Conservation (phyloP, 257 asterid species). For the Fraxinus anomala region DNA sequence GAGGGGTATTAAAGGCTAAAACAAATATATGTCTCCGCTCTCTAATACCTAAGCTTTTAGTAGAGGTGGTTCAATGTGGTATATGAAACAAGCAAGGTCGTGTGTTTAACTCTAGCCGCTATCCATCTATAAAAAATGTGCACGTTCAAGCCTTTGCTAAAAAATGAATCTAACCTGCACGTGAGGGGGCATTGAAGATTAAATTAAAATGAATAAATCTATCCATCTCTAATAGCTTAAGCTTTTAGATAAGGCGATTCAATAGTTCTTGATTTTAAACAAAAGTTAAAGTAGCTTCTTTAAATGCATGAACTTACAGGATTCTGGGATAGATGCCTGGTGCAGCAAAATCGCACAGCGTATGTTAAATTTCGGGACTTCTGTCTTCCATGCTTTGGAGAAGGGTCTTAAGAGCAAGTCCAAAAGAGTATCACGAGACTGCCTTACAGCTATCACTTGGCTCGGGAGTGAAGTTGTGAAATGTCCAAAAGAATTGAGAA, state of each 20-base stretch:
- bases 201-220: not conserved
- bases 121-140: not conserved
- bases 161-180: not conserved
- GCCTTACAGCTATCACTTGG: slow-evolving; percentile 73
- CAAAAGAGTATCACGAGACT: slow-evolving; percentile 68
- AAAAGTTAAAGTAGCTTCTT: slow-evolving; percentile 14
- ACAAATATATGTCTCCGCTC: not conserved
- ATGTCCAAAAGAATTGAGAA: slow-evolving; percentile 64
- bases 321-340: slow-evolving; percentile 71
- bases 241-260: not conserved
- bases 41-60: not conserved
- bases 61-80: not conserved
- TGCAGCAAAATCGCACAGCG: slow-evolving; percentile 63
- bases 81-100: not conserved
- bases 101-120: not conserved
- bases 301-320: slow-evolving; percentile 42
- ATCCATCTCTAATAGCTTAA: not conserved
- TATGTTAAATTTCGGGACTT: slow-evolving; percentile 50
- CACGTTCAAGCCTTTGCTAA: not conserved
- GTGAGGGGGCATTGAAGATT: not conserved
- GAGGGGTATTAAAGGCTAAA: not conserved
- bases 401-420: slow-evolving; percentile 72
- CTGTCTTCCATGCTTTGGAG: slow-evolving; percentile 61
- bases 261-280: not conserved
- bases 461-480: slow-evolving; percentile 79